These are phyloP conservation scores for Colletotrichum sp. DNA, from an alignment of 2,329 filamentous ascomycete species.

Conservation along the genomic window DNA sequence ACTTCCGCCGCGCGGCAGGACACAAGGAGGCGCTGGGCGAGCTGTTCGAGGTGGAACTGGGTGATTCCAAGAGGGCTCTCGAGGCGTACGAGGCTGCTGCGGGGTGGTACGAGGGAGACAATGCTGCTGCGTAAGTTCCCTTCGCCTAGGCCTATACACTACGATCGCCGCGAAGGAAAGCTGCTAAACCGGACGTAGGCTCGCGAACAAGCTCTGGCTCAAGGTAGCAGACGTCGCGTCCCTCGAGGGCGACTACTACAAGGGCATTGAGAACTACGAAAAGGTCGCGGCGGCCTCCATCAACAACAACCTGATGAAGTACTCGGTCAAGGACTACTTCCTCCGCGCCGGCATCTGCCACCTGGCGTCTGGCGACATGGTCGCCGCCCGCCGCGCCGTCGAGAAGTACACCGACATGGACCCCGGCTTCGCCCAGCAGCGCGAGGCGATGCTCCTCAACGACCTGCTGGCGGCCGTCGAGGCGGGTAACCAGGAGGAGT, in stretches of 20 bases:
- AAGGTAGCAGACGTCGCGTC: conserved; percentile 91
- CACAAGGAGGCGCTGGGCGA: conserved; percentile 91
- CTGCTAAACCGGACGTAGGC: conserved; percentile 45
- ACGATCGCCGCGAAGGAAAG: neutral
- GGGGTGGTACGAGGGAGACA: conserved; percentile 87
- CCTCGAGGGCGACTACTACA: conserved; percentile 82
- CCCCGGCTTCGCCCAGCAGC: conserved; percentile 74
- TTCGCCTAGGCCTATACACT: neutral
- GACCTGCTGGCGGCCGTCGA: conserved; percentile 81
- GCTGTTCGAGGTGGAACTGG: conserved; percentile 81
- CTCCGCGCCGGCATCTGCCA: conserved; percentile 94
- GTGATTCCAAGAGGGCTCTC: conserved; percentile 78
- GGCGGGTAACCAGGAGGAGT: conserved; percentile 79
- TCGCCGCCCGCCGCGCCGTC: conserved; percentile 79
- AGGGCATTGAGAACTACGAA: conserved; percentile 82
- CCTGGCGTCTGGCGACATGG: conserved; percentile 74
- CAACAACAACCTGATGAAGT: conserved; percentile 91
- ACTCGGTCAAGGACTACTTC: conserved; percentile 94
- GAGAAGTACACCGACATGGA: conserved; percentile 84
- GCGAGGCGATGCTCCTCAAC: conserved; percentile 81
- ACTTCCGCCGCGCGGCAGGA: conserved; percentile 87
- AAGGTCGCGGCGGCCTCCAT: conserved; percentile 79
- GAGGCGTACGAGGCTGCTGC: conserved; percentile 86
- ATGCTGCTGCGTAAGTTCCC: conserved; percentile 74
- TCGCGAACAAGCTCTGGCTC: conserved; percentile 92